These are phyloP conservation scores for Phytophthora citricola DNA, from an alignment of 352 stramenopile species.

Conservation along the genomic window DNA sequence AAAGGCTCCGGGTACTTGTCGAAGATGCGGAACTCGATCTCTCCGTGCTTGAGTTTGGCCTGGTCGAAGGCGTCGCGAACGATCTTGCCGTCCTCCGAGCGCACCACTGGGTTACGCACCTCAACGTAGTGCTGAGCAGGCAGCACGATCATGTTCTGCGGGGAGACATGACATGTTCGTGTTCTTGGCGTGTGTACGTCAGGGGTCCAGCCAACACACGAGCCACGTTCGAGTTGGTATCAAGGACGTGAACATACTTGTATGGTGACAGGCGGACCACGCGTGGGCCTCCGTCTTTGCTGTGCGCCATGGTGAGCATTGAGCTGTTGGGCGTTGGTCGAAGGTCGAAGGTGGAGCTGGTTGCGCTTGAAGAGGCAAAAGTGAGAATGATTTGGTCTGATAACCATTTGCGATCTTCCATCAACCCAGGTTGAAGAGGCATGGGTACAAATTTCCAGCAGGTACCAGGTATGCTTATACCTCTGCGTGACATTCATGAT, in stretches of 20 bases:
- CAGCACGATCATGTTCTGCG: conserved; percentile 81
- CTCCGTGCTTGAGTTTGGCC: conserved; percentile 80
- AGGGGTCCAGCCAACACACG: conserved; percentile 78
- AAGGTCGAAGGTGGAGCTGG: not conserved
- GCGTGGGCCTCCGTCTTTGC: conserved; percentile 54
- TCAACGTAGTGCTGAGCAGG: conserved; percentile 82
- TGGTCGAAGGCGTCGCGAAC: conserved; percentile 73
- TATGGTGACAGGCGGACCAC: conserved; percentile 82
- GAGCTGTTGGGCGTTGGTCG: not conserved
- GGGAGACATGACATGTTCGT: conserved; percentile 74
- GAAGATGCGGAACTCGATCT: conserved; percentile 81
- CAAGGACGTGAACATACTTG: conserved; percentile 86
- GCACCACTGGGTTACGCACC: conserved; percentile 74
- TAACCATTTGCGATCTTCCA: conserved; percentile 10
- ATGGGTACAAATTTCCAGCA: conserved; percentile 16
- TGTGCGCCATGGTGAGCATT: conserved; percentile 25
- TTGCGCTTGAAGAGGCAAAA: conserved; percentile 19
- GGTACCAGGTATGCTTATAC: no score
- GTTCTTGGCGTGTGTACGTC: conserved; percentile 84
- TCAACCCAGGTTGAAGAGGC: conserved; percentile 25
- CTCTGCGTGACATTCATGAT: not conserved
- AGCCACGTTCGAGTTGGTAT: conserved; percentile 88
- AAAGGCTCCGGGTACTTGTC: conserved; percentile 83
- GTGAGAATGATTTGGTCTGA: conserved; percentile 18
- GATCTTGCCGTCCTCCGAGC: conserved; percentile 52